A percentile compares a stretch with the other conserved stretches of the same genome.
Evolutionary conservation across 1,284 basidiomycete genomes (phyloP).

Genomic region (Apiotrichum laibachii): DNA sequence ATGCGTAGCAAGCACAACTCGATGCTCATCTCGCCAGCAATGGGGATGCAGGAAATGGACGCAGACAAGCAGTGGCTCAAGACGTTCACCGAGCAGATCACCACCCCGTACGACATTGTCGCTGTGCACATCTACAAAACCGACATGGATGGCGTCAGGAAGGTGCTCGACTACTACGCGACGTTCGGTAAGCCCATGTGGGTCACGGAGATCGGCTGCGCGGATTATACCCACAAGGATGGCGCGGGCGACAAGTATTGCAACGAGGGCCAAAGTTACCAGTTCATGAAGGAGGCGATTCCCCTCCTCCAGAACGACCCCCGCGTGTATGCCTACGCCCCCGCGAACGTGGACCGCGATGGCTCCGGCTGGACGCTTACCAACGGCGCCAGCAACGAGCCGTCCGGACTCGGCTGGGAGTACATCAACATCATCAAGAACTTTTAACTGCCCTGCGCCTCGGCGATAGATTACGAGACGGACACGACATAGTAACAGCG

Average conservation of each 20-base stretch:
- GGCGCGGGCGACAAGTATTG: no score
- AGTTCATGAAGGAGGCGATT: constrained; percentile 49
- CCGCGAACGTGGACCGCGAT: background rate
- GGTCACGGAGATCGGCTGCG: constrained; percentile 51
- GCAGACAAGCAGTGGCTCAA: constrained; percentile 9
- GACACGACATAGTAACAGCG: no score
- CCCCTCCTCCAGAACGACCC: constrained; percentile 44
- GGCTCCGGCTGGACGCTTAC: no score
- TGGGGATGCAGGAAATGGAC: constrained; percentile 32
- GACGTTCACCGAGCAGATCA: constrained; percentile 33
- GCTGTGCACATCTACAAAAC: constrained; percentile 51
- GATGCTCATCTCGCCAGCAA: constrained; percentile 41
- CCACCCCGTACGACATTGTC: constrained; percentile 40
- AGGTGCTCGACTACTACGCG: constrained; percentile 46
- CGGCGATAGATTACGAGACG: no score
- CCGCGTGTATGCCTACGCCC: constrained; percentile 38
- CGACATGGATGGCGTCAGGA: constrained; percentile 41
- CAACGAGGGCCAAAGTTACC: constrained; percentile 44
- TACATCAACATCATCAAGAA: no score
- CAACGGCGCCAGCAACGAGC: no score
- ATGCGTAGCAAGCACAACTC: constrained; percentile 33
- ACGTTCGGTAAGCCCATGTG: constrained; percentile 49
- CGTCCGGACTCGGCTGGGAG: no score
- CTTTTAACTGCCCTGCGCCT: no score
- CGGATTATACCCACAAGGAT: no score